These are phyloP conservation scores for Spizellomyces punctatus DNA, from an alignment of 192 early-diverging fungal species.

Conservation along the genomic window DNA sequence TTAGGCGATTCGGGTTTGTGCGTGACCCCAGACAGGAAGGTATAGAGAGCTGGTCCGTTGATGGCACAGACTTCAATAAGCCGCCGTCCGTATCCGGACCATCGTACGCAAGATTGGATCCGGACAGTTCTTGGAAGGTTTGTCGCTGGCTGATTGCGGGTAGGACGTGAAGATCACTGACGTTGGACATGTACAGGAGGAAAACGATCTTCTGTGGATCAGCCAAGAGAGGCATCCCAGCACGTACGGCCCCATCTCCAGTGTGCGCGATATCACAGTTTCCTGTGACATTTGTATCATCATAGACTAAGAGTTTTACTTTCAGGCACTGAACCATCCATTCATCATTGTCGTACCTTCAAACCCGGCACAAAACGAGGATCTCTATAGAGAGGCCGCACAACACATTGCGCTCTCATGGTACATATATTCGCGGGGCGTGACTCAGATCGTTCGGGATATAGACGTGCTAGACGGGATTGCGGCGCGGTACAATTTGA, in stretches of 20 bases:
- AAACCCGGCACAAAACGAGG: constrained; percentile 7
- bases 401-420: constrained; percentile 64
- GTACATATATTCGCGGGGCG: constrained; percentile 67
- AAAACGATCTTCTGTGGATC: constrained; percentile 42
- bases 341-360: constrained; percentile 55
- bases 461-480: constrained; percentile 47
- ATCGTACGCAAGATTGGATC: constrained; percentile 41
- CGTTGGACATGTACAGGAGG: neutral
- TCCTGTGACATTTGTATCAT: no score
- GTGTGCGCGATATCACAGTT: constrained; percentile 23
- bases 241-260: constrained; percentile 67
- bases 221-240: constrained; percentile 56
- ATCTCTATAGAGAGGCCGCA: constrained; percentile 50
- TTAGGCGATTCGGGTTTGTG: constrained; percentile 59
- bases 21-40: constrained; percentile 38
- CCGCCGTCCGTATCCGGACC: constrained; percentile 44
- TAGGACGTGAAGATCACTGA: neutral
- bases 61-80: constrained; percentile 44
- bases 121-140: constrained; percentile 38
- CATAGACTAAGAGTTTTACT: no score
- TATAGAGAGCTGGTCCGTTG: constrained; percentile 46
- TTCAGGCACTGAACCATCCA: constrained; percentile 45
- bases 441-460: constrained; percentile 62
- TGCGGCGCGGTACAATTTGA: constrained; percentile 51
- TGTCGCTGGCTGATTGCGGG: neutral